Evolutionary conservation across 371 early-diverging fungal genomes (phyloP).

Genomic region (Mortierella sp.): DNA sequence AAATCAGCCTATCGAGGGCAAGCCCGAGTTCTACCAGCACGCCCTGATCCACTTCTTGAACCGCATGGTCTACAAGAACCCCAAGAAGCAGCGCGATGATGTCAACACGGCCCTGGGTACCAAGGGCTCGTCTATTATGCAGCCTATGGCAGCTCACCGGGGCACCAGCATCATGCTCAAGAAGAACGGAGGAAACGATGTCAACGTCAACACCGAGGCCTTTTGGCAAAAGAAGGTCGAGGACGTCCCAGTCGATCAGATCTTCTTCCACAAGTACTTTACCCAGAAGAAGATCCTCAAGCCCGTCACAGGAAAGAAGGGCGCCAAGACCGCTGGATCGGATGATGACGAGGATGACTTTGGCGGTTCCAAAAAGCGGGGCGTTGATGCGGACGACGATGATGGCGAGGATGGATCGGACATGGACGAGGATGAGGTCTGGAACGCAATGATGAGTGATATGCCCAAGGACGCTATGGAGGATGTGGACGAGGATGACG

Average conservation of each 20-base stretch:
- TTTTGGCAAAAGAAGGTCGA: slow-evolving; percentile 71
- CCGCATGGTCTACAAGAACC: slow-evolving; percentile 95
- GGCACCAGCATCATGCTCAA: slow-evolving; percentile 56
- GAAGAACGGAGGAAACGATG: slow-evolving; percentile 57
- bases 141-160: slow-evolving; percentile 62
- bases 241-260: slow-evolving; percentile 75
- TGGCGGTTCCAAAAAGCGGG: slow-evolving; percentile 57
- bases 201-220: slow-evolving; percentile 71
- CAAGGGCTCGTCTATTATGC: slow-evolving; percentile 74
- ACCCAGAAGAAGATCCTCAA: slow-evolving; percentile 64
- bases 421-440: slow-evolving; percentile 73
- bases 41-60: slow-evolving; percentile 95
- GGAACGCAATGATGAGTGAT: slow-evolving; percentile 79
- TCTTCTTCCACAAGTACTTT: slow-evolving; percentile 91
- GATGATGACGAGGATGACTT: slow-evolving; percentile 59
- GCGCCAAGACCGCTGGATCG: slow-evolving; percentile 56
- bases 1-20: slow-evolving; percentile 76
- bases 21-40: slow-evolving; percentile 91
- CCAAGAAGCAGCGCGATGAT: slow-evolving; percentile 78
- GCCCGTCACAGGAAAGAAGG: slow-evolving; percentile 36
- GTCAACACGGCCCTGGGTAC: slow-evolving; percentile 53
- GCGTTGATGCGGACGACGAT: slow-evolving; percentile 61
- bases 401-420: slow-evolving; percentile 65
- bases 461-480: slow-evolving; percentile 75
- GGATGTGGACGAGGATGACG: slow-evolving; percentile 71